These are phyloP conservation scores for Neodidymelliopsis sp. DNA, from an alignment of 2,329 filamentous ascomycete species.

Conservation along the genomic window DNA sequence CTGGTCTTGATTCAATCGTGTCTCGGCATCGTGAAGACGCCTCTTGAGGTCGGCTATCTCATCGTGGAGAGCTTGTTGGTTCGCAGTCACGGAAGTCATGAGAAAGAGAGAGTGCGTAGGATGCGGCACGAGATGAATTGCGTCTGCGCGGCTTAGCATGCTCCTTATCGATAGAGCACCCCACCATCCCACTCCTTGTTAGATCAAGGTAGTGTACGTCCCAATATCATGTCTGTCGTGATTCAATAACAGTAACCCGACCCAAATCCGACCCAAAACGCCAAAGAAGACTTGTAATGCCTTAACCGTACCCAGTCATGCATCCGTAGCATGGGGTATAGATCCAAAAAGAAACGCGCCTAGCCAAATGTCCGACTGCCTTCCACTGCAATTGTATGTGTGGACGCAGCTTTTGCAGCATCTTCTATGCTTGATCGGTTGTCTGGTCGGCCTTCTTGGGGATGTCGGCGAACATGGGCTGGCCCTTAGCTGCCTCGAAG, in stretches of 20 bases:
- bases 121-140: constrained; percentile 22
- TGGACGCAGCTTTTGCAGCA: constrained; percentile 8
- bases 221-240: constrained; percentile 24
- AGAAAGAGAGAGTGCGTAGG: constrained; percentile 17
- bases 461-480: constrained; percentile 48
- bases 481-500: constrained; percentile 45
- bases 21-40: constrained; percentile 56
- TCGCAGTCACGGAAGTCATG: constrained; percentile 36
- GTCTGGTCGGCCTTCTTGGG: constrained; percentile 33
- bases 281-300: constrained; percentile 7
- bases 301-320: constrained; percentile 13
- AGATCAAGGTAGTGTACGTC: constrained; percentile 7
- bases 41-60: constrained; percentile 68
- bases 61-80: constrained; percentile 47
- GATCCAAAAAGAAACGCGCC: constrained; percentile 20
- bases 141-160: constrained; percentile 28
- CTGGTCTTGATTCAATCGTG: constrained; percentile 52
- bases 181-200: constrained; percentile 12
- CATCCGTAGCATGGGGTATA: constrained; percentile 21
- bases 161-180: constrained; percentile 20
- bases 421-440: constrained; percentile 6
- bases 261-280: constrained; percentile 5
- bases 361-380: constrained; percentile 11
- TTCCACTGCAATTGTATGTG: constrained; percentile 5
- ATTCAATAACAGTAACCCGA: constrained; percentile 8